Evolutionary conservation across 257 asterid species (phyloP).

Genomic region (Nicotiana noctiflora): DNA sequence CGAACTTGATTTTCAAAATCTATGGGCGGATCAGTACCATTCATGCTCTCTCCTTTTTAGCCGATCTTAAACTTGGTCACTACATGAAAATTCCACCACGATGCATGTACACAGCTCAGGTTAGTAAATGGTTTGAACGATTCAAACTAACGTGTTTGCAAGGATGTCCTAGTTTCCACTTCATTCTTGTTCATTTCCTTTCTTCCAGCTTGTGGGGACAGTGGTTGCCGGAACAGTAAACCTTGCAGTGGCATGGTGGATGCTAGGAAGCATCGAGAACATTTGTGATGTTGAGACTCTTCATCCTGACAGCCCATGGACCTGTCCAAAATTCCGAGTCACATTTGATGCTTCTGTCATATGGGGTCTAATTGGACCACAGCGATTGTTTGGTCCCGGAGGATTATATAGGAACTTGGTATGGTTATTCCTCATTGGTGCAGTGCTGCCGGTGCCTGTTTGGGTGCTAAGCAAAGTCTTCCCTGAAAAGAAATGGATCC

Average conservation of each 20-base stretch:
- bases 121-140: background rate
- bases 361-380: constrained; percentile 86
- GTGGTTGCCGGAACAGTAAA: constrained; percentile 66
- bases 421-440: constrained; percentile 85
- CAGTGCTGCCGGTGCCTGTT: constrained; percentile 73
- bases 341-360: constrained; percentile 83
- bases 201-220: constrained; percentile 59
- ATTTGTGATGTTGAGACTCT: constrained; percentile 68
- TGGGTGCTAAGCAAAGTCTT: constrained; percentile 73
- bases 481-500: constrained; percentile 87
- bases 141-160: background rate
- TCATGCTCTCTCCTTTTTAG: constrained; percentile 81
- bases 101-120: constrained; percentile 90
- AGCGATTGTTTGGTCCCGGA: constrained; percentile 63
- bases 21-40: constrained; percentile 86
- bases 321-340: constrained; percentile 79
- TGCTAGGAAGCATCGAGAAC: constrained; percentile 73
- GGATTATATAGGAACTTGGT: constrained; percentile 78
- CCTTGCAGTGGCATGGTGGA: constrained; percentile 89
- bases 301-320: constrained; percentile 90
- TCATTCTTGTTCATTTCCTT: background rate
- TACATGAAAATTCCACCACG: constrained; percentile 96
- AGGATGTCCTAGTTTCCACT: background rate
- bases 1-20: constrained; percentile 82
- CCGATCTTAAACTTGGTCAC: constrained; percentile 93